Evolutionary conservation across 139 green algal genomes (phyloP).

Genomic region (Zygnema circumcarinatum): DNA sequence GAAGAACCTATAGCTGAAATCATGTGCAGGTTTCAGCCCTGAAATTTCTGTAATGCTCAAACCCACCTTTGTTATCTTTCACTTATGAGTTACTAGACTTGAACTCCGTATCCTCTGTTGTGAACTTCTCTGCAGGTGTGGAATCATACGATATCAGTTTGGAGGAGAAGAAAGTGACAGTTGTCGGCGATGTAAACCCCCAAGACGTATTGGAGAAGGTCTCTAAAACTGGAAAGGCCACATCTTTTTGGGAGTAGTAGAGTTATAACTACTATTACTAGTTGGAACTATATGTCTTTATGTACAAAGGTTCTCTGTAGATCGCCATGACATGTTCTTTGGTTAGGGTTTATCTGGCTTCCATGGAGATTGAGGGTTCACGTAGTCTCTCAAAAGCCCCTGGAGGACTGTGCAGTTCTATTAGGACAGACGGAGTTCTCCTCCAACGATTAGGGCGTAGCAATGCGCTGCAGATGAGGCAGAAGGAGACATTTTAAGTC

Average conservation of each 20-base stretch:
- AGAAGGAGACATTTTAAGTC: not conserved
- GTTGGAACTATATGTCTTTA: too few species aligned
- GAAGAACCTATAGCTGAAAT: too few species aligned
- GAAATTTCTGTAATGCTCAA: too few species aligned
- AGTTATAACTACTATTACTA: conserved; percentile 12
- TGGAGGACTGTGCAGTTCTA: not conserved
- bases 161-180: conserved; percentile 54
- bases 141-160: conserved; percentile 49
- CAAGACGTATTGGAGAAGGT: conserved; percentile 54
- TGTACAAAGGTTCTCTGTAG: too few species aligned
- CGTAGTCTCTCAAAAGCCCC: not conserved
- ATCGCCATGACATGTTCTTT: too few species aligned
- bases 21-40: too few species aligned
- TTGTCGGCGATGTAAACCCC: conserved; percentile 52
- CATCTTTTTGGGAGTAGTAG: conserved; percentile 35
- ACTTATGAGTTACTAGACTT: too few species aligned
- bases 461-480: not conserved
- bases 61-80: too few species aligned
- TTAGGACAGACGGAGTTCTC: not conserved
- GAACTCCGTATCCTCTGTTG: too few species aligned
- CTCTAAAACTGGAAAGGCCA: conserved; percentile 53
- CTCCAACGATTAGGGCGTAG: not conserved
- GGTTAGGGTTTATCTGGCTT: not conserved
- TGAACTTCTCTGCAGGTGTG: conserved; percentile 44
- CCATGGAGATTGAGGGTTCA: not conserved